These are phyloP conservation scores for Laetiporus sulphureus DNA, from an alignment of 1,284 basidiomycete genomes.

Conservation along the genomic window DNA sequence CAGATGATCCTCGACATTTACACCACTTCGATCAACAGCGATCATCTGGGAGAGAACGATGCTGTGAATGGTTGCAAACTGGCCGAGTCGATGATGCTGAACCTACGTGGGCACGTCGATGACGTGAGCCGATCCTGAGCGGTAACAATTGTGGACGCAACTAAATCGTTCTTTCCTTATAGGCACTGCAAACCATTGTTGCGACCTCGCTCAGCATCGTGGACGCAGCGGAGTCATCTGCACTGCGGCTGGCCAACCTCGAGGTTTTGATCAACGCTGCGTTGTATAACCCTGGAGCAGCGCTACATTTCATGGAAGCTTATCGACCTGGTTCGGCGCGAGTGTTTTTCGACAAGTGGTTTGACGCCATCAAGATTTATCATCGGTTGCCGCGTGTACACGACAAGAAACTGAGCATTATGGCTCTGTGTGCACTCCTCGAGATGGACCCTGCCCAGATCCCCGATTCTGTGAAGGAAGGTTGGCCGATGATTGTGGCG, in stretches of 20 bases:
- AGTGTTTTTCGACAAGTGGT: constrained; percentile 78
- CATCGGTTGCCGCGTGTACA: constrained; percentile 77
- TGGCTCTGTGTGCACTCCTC: constrained; percentile 70
- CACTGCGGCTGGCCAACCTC: constrained; percentile 72
- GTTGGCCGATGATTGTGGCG: constrained; percentile 69
- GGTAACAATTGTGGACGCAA: no score
- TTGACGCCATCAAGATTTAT: constrained; percentile 58
- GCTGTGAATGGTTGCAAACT: constrained; percentile 82
- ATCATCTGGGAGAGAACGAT: constrained; percentile 78
- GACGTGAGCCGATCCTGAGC: constrained; percentile 51
- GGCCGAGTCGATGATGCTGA: constrained; percentile 77
- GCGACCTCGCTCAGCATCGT: constrained; percentile 51
- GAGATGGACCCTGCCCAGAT: constrained; percentile 56
- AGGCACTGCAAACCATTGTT: constrained; percentile 54
- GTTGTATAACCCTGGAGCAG: constrained; percentile 78
- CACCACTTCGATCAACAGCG: constrained; percentile 64
- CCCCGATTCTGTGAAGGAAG: constrained; percentile 54
- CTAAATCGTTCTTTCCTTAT: no score
- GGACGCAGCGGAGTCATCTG: constrained; percentile 51
- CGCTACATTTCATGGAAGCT: constrained; percentile 71
- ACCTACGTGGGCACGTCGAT: constrained; percentile 71
- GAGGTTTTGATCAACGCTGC: constrained; percentile 81
- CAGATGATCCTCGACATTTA: constrained; percentile 85
- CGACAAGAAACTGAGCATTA: constrained; percentile 81
- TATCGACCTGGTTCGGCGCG: constrained; percentile 52